Evolutionary conservation across 2,329 filamentous ascomycete genomes (phyloP).

Genomic region (Talaromyces sp.): DNA sequence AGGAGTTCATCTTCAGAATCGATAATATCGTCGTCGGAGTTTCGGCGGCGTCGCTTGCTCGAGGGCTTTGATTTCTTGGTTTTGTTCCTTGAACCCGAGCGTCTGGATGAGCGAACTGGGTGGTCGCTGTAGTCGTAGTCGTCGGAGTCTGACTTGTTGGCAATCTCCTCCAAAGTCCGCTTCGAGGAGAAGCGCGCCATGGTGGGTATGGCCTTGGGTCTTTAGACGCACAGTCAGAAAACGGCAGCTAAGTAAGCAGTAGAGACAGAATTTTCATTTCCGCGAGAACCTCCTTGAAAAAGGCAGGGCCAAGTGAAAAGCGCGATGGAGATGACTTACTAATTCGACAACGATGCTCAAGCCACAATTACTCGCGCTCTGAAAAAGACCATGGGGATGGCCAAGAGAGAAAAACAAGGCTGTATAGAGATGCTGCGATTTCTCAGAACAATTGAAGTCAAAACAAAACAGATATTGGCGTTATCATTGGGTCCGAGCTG

Average conservation of each 20-base stretch:
- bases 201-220: slow-evolving; percentile 6
- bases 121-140: slow-evolving; percentile 42
- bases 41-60: slow-evolving; percentile 36
- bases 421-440: neutral
- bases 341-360: neutral
- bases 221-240: neutral
- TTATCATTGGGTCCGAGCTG: neutral
- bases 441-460: neutral
- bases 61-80: slow-evolving; percentile 27
- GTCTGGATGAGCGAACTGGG: slow-evolving; percentile 21
- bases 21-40: slow-evolving; percentile 38
- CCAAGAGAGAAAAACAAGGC: neutral
- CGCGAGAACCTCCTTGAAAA: neutral
- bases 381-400: neutral
- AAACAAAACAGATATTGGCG: neutral
- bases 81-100: slow-evolving; percentile 23
- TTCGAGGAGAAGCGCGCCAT: slow-evolving; percentile 30
- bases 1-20: slow-evolving; percentile 31
- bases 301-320: neutral
- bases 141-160: slow-evolving; percentile 38
- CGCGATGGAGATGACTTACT: neutral
- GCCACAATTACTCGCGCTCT: neutral
- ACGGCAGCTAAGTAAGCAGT: neutral
- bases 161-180: slow-evolving; percentile 38
- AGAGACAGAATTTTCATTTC: neutral